Evolutionary conservation across 768 basidiomycete species (phyloP), one percentile per base, ranked within the genome.

Genomic region (Phlebiopsis gigantea): DNA sequence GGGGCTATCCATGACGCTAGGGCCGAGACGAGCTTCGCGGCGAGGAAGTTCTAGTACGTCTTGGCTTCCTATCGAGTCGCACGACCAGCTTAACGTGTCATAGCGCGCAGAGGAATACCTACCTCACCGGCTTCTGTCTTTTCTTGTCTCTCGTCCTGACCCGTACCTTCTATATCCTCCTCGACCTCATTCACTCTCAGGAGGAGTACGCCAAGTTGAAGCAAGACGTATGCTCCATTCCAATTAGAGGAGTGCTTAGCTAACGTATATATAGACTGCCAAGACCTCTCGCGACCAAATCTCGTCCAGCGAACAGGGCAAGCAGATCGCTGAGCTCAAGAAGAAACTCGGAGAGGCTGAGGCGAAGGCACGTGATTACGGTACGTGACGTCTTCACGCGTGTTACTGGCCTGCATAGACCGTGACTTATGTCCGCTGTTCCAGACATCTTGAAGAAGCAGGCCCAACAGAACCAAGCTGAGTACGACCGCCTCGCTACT

Each of bases 61-160:
- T 45, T 14, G 21, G 46, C 39, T 25, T 30, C 21, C 44, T 2
- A 25, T 9, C 50, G 30, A 50, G 7, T 24, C 52, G 34, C 42
- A n/a, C 12, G 8, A 17, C 34, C 17, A 12, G 8, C 34, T 39
- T n/a, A 17, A 39, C 2, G 34, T 39, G 34, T 39, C 34, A 49
- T 57, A 93, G 90, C 64, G 80, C 92, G 2, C 92, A 95, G 69
- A 80, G 93, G 55, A 97, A 96, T 68, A 85, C 87, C 57, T 98
- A 98, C 69, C 81, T 98, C 15, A 95, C 94, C 6, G 91, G 91
- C 0, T 94, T 93, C 71, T 92, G 89, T 58, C 79, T 99, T 46
- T 97, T 98, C 85, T 85, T 99, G 21, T 97, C 96, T 8, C 85
- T 98, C 56, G 87, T 97, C 63, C 84, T 98, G 62, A 88, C 94